Base-by-base conservation (phyloP, 257 asterid species). In the Fraxinus excelsior region DNA sequence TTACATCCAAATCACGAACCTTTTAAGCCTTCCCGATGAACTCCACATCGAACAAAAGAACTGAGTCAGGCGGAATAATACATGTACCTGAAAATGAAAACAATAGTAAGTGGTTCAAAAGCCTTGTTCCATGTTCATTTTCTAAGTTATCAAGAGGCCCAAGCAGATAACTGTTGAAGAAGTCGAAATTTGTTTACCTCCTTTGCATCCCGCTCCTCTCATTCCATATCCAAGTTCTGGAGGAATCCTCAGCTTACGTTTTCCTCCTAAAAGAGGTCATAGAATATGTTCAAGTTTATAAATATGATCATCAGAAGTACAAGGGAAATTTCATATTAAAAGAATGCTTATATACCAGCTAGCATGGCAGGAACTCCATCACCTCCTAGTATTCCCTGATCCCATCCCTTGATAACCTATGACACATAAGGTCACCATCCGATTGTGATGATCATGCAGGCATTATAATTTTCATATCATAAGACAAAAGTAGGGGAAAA, bases 381-480 rank as follows among this genome's bases (percentile, higher is more conserved):
- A 31, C 94, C 96, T 49, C 99, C 97, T 12, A 92, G 76, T 82
- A 94, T 92, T 68, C 97, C 99, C 75, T 85, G 86, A 87, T 94
- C 99, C 99, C 99, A 94, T 74, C 99, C 97, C 86, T 89, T 92
- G 78, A 94, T 94, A 74, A 94, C 98, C 98, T 94, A 73, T 28
- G 29, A 56, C 23, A 76, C 46, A 25, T 46, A 25, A 67, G 62
- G 60, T 34, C 78, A 75, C 5, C 25, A 26, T 53, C 25, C 4
- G 3, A 53, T 53, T 7, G 64, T 7, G 64, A 53, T 53, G 64
- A 6, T 53, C 64, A 53, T 53, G 62, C 26, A 53, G 12, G 9
- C 26, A 53, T 53, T 53, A 18, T 53, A 53, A 53, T 18, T 53
- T 53, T 53, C 12, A 18, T 18, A 7, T 62, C 7, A 60, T 10